Evolutionary conservation across 495 filamentous ascomycete genomes (phyloP).

Genomic region (Cryomyces minteri): DNA sequence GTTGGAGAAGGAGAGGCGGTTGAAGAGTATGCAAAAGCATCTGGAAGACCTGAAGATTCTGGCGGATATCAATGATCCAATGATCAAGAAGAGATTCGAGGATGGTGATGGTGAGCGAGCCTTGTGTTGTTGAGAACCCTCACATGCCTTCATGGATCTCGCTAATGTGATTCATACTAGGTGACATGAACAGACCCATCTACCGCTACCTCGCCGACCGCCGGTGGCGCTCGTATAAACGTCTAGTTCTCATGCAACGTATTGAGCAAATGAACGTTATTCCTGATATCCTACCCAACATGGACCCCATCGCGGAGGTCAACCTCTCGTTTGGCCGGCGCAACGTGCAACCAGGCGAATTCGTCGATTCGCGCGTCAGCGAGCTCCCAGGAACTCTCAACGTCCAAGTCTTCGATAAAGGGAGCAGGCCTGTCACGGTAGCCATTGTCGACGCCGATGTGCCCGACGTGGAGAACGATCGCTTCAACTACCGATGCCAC

Average conservation of each 20-base stretch:
- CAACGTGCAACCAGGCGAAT: conserved; percentile 53
- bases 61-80: conserved; percentile 88
- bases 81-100: conserved; percentile 89
- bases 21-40: conserved; percentile 52
- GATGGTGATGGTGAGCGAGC: conserved; percentile 62
- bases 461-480: conserved; percentile 56
- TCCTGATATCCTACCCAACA: conserved; percentile 77
- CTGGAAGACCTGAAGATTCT: conserved; percentile 71
- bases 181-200: conserved; percentile 90
- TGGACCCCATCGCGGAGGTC: conserved; percentile 64
- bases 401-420: conserved; percentile 68
- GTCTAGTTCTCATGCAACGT: conserved; percentile 61
- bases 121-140: not conserved
- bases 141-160: not conserved
- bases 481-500: conserved; percentile 65
- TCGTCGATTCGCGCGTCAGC: conserved; percentile 52
- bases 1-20: conserved; percentile 38
- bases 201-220: conserved; percentile 78
- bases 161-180: conserved; percentile 23
- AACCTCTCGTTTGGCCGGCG: conserved; percentile 55
- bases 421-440: conserved; percentile 63
- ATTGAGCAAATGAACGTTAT: conserved; percentile 76
- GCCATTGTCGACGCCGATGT: conserved; percentile 84
- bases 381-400: conserved; percentile 52
- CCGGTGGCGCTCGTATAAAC: conserved; percentile 72